Base-by-base conservation (phyloP, 106 monocot genomes). In the Dendrobium officinale region DNA sequence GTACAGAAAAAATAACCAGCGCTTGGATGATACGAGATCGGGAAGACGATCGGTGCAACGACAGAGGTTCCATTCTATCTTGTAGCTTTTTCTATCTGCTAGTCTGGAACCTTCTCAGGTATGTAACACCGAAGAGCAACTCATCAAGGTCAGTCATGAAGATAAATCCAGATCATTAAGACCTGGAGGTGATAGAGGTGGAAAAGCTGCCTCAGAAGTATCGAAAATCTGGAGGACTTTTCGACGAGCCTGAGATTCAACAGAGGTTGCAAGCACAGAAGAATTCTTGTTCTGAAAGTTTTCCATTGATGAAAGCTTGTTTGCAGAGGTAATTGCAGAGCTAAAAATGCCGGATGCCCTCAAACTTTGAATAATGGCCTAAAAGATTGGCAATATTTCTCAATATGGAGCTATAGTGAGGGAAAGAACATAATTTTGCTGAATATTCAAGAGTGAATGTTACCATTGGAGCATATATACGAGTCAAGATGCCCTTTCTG, bases 391-490 rank as follows among this genome's bases (percentile, higher is more conserved):
- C 4, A 5, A 44, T 19, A 42, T 77, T 6, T 31, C 4, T 24
- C 33, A 37, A 13, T 47, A 64, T 20, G 51, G 20, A 61, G 11
- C 6, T 33, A 29, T 47, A 15, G 41, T 10, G 9, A 27, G 44
- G n/a, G 42, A 68, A 51, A 9, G 26, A 19, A 1, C 33, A 2
- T 26, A 6, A 55, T 0, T 56, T 19, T 19, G 3, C 10, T 41
- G 11, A 47, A 40, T 56, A 44, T 55, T 77, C 16, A n/a, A 16
- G 44, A 75, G 18, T 31, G 27, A 49, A 73, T 31, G 24, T 75
- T 89, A 93, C 95, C 95, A 95, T 95, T 7, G 95, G 95, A 41
- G 90, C 89, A 86, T 95, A 86, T 75, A 95, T 93, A 26, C 93
- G 89, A 42, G 95, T 89, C 86, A 95, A 80, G 70, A 95, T 86